Evolutionary conservation across 2,329 filamentous ascomycete genomes (phyloP), one percentile per base, ranked within the genome.

Genomic region (Botryosphaeria agaves): DNA sequence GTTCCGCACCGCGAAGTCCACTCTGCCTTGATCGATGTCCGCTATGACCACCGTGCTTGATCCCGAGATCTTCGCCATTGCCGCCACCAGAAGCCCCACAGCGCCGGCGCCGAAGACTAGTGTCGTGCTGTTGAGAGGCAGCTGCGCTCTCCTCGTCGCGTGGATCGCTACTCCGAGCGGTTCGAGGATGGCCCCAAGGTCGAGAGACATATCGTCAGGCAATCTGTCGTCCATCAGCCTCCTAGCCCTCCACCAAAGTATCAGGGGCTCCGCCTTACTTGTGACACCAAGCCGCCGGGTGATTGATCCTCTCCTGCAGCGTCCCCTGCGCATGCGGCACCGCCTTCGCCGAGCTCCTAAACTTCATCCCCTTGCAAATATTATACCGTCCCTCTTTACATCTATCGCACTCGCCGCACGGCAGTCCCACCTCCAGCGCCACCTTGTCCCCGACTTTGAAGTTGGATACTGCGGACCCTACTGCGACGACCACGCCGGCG

Each of bases 371-470:
- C 15, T 62, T 62, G 53, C 70, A 75, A 38, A 75, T 69, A 40
- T 75, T 75, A 46, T 74, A 74, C 30, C 69, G 52, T 30, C 65
- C 67, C 33, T 62, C 56, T 26, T 55, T 51, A 44, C 70, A 75
- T 30, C 65, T 52, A 14, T 57, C 49, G 44, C 70, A 75, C 24
- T 50, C 45, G 23, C 79, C 73, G 59, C 87, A 95, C 1, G 84
- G 82, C 31, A 81, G 69, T 30, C 87, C 87, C 9, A 91, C 87
- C 63, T 95, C 87, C 25, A 95, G 62, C n/a, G 87, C 84, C 14
- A 94, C 77, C 43, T 80, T 75, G 57, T 94, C 85, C 34, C 85
- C 85, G 7, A 65, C 48, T 41, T 69, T 59, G 38, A 92, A 69
- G 18, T 54, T 56, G 26, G 59, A 71, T 5, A 83, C 76, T 8